phyloP scores from a whole-genome alignment of 2,329 filamentous ascomycete genomes.

The Colletotrichum lindemuthianum region DNA sequence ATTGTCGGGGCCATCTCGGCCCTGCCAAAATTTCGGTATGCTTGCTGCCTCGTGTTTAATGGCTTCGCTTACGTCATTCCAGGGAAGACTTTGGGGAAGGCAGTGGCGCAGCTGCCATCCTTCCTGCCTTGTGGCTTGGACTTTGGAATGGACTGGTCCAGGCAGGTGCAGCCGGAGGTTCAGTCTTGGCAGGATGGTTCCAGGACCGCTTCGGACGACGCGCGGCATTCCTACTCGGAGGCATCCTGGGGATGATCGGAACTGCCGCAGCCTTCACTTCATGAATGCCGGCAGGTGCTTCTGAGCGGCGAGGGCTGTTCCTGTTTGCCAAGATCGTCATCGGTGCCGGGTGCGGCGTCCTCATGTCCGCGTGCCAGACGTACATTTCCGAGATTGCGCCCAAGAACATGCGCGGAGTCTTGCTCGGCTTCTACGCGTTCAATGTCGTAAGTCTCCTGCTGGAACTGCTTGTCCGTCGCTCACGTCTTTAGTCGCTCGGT shows the following conservation, averaged over 20 bases:
- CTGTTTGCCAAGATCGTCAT: constrained; percentile 20
- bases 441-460: constrained; percentile 2
- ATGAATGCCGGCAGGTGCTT: constrained; percentile 4
- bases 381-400: constrained; percentile 20
- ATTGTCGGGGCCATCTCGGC: constrained; percentile 12
- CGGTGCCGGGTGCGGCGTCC: constrained; percentile 13
- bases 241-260: constrained; percentile 3
- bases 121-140: constrained; percentile 19
- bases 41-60: neutral
- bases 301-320: constrained; percentile 5
- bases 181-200: constrained; percentile 9
- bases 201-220: constrained; percentile 15
- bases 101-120: neutral
- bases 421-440: constrained; percentile 11
- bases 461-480: no score
- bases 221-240: constrained; percentile 13
- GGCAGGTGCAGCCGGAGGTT: constrained; percentile 8
- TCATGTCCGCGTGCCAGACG: constrained; percentile 20
- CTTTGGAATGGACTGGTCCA: constrained; percentile 17
- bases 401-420: constrained; percentile 15
- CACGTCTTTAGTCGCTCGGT: neutral
- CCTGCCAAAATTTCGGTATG: constrained; percentile 14
- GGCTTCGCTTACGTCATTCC: no score
- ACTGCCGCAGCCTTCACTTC: constrained; percentile 14
- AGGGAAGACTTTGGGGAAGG: constrained; percentile 11